phyloP scores from a whole-genome alignment of 108 stramenopile species.

The Cyclotella atomus region DNA sequence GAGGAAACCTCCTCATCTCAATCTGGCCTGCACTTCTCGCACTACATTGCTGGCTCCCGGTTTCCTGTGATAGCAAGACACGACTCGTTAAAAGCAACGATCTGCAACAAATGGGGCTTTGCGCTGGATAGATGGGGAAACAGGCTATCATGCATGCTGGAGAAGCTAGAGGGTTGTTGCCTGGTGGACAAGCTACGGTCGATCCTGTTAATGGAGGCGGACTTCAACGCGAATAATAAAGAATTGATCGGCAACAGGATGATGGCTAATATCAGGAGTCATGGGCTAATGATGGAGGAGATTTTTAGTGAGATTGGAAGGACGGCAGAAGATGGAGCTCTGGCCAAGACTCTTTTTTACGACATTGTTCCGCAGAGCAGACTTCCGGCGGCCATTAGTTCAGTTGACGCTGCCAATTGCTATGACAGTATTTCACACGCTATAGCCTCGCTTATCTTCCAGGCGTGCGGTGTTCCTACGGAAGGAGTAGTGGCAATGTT shows the following conservation, averaged over 20 bases:
- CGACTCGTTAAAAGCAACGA: constrained; percentile 5
- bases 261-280: constrained; percentile 6
- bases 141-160: constrained; percentile 20
- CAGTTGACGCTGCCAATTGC: constrained; percentile 22
- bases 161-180: neutral
- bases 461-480: constrained; percentile 5
- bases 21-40: constrained; percentile 9
- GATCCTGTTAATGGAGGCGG: constrained; percentile 30
- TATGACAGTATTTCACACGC: constrained; percentile 21
- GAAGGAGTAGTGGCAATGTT: constrained; percentile 2
- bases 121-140: neutral
- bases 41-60: neutral
- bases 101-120: too few species aligned
- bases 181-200: constrained; percentile 12
- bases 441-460: constrained; percentile 10
- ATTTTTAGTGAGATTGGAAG: constrained; percentile 16
- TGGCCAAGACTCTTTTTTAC: constrained; percentile 6
- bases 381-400: neutral
- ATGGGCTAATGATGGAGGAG: constrained; percentile 20
- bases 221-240: constrained; percentile 21
- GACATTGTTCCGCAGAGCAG: neutral
- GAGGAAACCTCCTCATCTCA: constrained; percentile 13
- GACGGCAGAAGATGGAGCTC: constrained; percentile 16
- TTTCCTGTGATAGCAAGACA: neutral
- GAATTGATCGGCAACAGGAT: constrained; percentile 7